These are phyloP conservation scores for Pelomyxa schiedti DNA, from an alignment of 78 protist species.

Conservation along the genomic window DNA sequence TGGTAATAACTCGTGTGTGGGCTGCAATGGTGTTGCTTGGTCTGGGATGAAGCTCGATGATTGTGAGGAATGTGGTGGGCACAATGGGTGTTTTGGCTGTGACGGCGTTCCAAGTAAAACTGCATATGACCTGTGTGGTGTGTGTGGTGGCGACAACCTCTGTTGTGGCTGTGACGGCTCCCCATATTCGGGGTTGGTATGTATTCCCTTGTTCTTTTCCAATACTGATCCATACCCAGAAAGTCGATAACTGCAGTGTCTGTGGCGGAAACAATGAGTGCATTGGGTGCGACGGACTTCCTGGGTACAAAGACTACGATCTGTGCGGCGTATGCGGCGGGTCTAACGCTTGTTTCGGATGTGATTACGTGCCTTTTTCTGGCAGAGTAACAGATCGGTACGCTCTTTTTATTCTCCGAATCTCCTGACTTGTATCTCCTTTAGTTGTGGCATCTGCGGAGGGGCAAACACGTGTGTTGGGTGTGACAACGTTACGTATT, in stretches of 20 bases:
- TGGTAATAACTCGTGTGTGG: constrained; percentile 24
- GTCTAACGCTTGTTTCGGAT: not conserved
- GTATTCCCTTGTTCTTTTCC: too few species aligned
- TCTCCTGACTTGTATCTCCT: too few species aligned
- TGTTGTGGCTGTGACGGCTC: constrained; percentile 31
- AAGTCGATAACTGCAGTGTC: constrained; percentile 31
- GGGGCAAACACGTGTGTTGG: too few species aligned
- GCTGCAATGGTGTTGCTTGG: constrained; percentile 25
- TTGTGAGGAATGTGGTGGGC: constrained; percentile 58
- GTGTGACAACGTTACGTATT: constrained; percentile 20
- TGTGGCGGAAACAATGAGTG: constrained; percentile 49
- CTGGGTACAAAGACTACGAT: not conserved
- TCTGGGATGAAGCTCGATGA: constrained; percentile 1
- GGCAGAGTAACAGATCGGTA: too few species aligned
- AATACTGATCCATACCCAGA: too few species aligned
- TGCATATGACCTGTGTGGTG: constrained; percentile 17
- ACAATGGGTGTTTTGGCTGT: constrained; percentile 22
- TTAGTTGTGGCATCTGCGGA: too few species aligned
- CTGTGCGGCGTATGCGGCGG: constrained; percentile 53
- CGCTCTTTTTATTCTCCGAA: too few species aligned
- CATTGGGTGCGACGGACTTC: constrained; percentile 40
- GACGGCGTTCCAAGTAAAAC: constrained; percentile 20
- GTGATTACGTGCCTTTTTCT: not conserved
- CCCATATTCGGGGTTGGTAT: not conserved
- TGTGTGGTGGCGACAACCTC: constrained; percentile 35